Conservation (phyloP, 176 grass and related monocot genomes). For the Oryza nivara region DNA sequence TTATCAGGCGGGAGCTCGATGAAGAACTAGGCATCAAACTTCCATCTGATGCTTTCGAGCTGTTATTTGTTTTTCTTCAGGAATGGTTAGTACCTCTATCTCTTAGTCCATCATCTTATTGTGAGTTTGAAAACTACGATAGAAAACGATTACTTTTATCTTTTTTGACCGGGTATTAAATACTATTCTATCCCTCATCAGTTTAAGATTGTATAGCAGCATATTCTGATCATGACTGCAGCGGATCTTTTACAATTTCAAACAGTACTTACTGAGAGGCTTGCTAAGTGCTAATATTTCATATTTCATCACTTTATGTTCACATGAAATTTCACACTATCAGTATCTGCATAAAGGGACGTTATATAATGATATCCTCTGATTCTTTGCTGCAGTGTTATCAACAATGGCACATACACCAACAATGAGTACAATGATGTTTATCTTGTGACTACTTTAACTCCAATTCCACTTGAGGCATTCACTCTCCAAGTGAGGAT, state of each 20-base stretch:
- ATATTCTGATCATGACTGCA: slow-evolving; percentile 19
- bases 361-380: slow-evolving; percentile 17
- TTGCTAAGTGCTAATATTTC: background rate
- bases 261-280: slow-evolving; percentile 8
- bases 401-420: slow-evolving; percentile 68
- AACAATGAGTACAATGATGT: slow-evolving; percentile 96
- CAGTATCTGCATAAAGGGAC: background rate
- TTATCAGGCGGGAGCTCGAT: slow-evolving; percentile 82
- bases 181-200: background rate
- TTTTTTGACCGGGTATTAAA: background rate
- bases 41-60: slow-evolving; percentile 86
- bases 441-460: slow-evolving; percentile 89
- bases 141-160: background rate
- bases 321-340: slow-evolving; percentile 1
- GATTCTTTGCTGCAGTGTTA: slow-evolving; percentile 62
- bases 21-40: slow-evolving; percentile 96
- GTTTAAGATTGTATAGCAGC: slow-evolving; percentile 17
- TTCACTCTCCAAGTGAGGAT: slow-evolving; percentile 84
- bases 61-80: slow-evolving; percentile 76
- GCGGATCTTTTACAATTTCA: slow-evolving; percentile 9
- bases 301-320: background rate
- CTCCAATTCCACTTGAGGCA: slow-evolving; percentile 84
- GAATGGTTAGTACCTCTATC: slow-evolving; percentile 65
- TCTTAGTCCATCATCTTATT: slow-evolving; percentile 25
- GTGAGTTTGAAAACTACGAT: background rate